phyloP scores from a whole-genome alignment of 306 rosid species.

The Sechiopsis laciniata region DNA sequence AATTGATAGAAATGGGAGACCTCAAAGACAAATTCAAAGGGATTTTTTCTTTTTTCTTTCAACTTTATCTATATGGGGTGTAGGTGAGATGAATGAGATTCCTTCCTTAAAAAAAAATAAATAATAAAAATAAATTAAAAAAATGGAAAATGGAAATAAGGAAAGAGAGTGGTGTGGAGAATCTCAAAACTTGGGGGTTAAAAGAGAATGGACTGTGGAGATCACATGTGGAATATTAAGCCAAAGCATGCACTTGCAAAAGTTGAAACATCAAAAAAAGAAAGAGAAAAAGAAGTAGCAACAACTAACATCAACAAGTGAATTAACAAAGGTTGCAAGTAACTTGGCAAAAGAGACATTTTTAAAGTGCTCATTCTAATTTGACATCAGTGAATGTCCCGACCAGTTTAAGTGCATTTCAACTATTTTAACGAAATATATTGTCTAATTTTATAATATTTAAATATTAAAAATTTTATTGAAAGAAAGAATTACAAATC shows the following conservation, averaged over 20 bases:
- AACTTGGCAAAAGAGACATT: slow-evolving; percentile 7
- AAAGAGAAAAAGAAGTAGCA: background rate
- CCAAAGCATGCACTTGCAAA: background rate
- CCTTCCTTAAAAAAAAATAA: background rate
- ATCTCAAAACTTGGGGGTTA: slow-evolving; percentile 17
- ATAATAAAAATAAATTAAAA: background rate
- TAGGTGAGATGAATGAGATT: slow-evolving; percentile 21
- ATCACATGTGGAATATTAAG: slow-evolving; percentile 22
- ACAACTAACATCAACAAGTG: background rate
- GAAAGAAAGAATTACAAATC: too few relatives aligned
- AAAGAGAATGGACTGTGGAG: slow-evolving; percentile 16
- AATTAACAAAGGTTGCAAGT: background rate
- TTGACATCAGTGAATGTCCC: too few relatives aligned
- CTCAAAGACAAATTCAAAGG: too few relatives aligned
- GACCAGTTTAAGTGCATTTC: too few relatives aligned
- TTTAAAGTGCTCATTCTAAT: background rate
- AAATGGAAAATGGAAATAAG: background rate
- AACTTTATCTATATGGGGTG: background rate
- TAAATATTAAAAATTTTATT: too few relatives aligned
- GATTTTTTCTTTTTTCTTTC: too few relatives aligned
- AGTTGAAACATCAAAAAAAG: background rate
- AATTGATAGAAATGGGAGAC: too few relatives aligned
- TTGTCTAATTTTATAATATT: too few relatives aligned
- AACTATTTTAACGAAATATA: too few relatives aligned
- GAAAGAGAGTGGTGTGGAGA: slow-evolving; percentile 6